Percentiles rank a stretch among this genome's conserved stretches.
These are phyloP conservation scores for Deinandra increscens DNA, from an alignment of 129 eudicot genomes.

Conservation along the genomic window DNA sequence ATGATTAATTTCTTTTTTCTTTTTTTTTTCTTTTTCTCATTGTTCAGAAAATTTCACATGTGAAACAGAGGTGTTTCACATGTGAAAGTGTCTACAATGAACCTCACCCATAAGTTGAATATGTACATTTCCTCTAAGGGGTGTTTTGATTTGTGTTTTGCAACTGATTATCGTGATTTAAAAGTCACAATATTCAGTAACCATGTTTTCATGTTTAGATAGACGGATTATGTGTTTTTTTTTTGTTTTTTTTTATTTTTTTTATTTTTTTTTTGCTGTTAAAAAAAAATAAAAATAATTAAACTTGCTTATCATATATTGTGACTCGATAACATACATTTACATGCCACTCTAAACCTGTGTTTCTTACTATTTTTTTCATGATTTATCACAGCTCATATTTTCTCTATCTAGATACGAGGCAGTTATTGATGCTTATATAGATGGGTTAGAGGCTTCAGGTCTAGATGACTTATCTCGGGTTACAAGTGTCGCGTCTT, in stretches of 20 bases:
- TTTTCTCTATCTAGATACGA: slow-evolving; percentile 91
- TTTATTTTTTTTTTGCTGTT: no score
- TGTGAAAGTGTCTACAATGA: no score
- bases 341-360: no score
- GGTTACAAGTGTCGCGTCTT: slow-evolving; percentile 97
- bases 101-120: background rate
- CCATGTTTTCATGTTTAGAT: background rate
- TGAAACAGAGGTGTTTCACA: no score
- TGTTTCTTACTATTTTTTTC: background rate
- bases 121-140: background rate
- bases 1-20: no score
- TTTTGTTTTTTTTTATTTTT: no score
- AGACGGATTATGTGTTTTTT: background rate
- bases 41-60: no score
- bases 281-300: no score
- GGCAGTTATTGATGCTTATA: slow-evolving; percentile 96
- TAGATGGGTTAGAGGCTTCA: slow-evolving; percentile 93
- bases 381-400: slow-evolving; percentile 62
- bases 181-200: background rate
- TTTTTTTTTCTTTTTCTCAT: no score
- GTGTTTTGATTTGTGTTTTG: background rate
- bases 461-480: slow-evolving; percentile 89
- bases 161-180: background rate
- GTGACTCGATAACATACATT: no score
- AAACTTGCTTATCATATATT: no score